Base-by-base conservation (phyloP, 148 eudicot genomes). In the Camellia granthamiana region DNA sequence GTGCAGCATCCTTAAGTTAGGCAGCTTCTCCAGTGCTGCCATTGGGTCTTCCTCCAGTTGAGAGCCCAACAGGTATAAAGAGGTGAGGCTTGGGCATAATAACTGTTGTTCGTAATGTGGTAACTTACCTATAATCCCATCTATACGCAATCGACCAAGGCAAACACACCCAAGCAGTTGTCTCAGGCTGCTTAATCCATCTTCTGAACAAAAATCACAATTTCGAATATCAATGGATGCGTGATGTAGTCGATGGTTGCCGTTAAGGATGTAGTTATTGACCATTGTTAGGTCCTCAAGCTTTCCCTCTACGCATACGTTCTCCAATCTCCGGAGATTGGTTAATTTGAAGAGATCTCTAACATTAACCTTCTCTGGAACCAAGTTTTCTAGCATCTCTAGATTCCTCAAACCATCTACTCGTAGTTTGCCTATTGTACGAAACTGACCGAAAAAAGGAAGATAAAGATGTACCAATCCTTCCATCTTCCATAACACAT, bases 391-490 rank as follows among this genome's bases (percentile, higher is more conserved):
- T 5, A 83, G 62, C 14, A 69, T 79, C 75, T 79, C 82, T 72
- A 83, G 60, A 4, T 62, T 75, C 72, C 41, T 79, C 44, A 83
- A 43, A 3, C 65, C 64, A 58, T 59, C 41, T 9, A 83, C 9
- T 58, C 52, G 65, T 5, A 79, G 54, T 13, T 46, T 75, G 7
- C 74, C 21, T 46, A 52, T 7, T 19, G 13, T 3, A 56, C 7
- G 16, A n/a, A 56, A 10, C 2, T 0, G 0, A 2, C 3, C 16
- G 11, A 65, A 51, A 9, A 47, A 18, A 8, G 81, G 88, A 43
- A 85, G 72, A 85, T 85, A 85, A 52, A 85, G n/a, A 77, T 83
- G 80, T 15, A 16, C 73, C 77, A 85, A 21, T 18, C 63, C 63
- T 72, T 79, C 62, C 76, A 81, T 44, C 77, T 71, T 82, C 82